Evolutionary conservation across 768 basidiomycete genomes (phyloP), one percentile per base, ranked within the genome.

Genomic region (Trametes elegans): DNA sequence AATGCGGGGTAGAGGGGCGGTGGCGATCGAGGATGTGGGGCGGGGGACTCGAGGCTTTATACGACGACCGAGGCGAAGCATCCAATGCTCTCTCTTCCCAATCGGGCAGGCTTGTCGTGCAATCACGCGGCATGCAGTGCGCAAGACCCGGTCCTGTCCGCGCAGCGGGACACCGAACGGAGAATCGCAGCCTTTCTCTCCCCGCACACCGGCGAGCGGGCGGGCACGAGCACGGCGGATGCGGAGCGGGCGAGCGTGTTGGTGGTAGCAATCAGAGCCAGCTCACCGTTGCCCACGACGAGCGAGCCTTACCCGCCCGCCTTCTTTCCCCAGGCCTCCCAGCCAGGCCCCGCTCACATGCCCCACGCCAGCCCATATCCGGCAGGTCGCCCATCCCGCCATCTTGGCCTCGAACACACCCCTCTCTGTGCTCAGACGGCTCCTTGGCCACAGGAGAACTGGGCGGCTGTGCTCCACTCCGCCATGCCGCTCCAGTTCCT

Each of bases 121-220:
- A 59, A 59, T 59, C 52, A 59, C 57, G 57, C 57, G 52, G 51
- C 48, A 45, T 36, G 41, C 27, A 35, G 14, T 19, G 21, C 11
- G 19, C 47, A 53, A 44, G 47, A 45, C 57, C 52, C 52, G 57
- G 52, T 54, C 45, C 52, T 54, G 57, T 54, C 52, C 57, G 52
- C 23, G 6, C 29, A 31, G 57, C 57, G 52, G 57, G 52, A 54
- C 36, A 59, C 52, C 57, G 57, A 43, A 39, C 57, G 52, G 57
- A 44, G 49, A n/a, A 11, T 11, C 19, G n/a, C 11, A n/a, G 27
- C 8, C n/a, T 32, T 23, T 32, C 31, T 26, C 46, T 48, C 49
- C 41, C 42, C 49, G 43, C 42, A 26, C 43, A 36, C 32, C 48
- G 39, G 26, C 31, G 18, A 24, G 27, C 41, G 45, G 36, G 14